Evolutionary conservation across 2,329 filamentous ascomycete species (phyloP).

Genomic region (Sclerotinia trifoliorum): DNA sequence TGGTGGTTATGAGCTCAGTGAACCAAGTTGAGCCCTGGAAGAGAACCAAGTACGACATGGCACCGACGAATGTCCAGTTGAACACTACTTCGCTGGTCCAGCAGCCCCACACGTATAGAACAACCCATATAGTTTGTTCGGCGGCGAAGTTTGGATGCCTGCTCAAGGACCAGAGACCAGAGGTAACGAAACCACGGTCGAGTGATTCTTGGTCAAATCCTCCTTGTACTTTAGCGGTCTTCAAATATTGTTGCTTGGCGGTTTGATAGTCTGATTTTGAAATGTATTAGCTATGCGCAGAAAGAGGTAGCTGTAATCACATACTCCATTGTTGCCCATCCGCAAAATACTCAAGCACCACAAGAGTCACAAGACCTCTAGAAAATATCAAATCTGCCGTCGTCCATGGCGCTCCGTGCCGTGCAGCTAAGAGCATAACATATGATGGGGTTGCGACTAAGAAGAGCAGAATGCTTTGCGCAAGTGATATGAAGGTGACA

Average conservation of each 20-base stretch:
- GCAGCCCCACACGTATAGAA: slow-evolving; percentile 85
- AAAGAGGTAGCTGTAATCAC: slow-evolving; percentile 33
- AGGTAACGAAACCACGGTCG: slow-evolving; percentile 83
- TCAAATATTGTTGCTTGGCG: slow-evolving; percentile 74
- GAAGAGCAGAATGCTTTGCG: slow-evolving; percentile 80
- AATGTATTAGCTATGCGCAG: slow-evolving; percentile 7
- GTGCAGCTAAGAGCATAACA: slow-evolving; percentile 70
- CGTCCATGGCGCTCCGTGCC: slow-evolving; percentile 54
- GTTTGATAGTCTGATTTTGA: slow-evolving; percentile 64
- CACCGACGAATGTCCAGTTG: slow-evolving; percentile 77
- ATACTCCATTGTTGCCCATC: slow-evolving; percentile 90
- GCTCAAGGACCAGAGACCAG: slow-evolving; percentile 82
- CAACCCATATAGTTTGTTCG: slow-evolving; percentile 87
- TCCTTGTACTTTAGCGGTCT: slow-evolving; percentile 67
- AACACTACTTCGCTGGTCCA: slow-evolving; percentile 67
- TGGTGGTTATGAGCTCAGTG: slow-evolving; percentile 75
- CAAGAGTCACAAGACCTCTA: slow-evolving; percentile 53
- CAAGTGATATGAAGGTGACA: slow-evolving; percentile 80
- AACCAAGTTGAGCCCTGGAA: slow-evolving; percentile 90
- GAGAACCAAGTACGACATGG: slow-evolving; percentile 67
- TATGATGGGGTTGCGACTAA: slow-evolving; percentile 80
- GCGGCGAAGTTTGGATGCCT: slow-evolving; percentile 94
- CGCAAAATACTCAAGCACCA: slow-evolving; percentile 73
- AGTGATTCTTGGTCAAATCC: slow-evolving; percentile 70
- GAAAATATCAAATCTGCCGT: slow-evolving; percentile 59